Percentiles rank a stretch among this genome's conserved stretches.
These are phyloP conservation scores for Cercophora sp. DNA, from an alignment of 495 filamentous ascomycete species.

Conservation along the genomic window DNA sequence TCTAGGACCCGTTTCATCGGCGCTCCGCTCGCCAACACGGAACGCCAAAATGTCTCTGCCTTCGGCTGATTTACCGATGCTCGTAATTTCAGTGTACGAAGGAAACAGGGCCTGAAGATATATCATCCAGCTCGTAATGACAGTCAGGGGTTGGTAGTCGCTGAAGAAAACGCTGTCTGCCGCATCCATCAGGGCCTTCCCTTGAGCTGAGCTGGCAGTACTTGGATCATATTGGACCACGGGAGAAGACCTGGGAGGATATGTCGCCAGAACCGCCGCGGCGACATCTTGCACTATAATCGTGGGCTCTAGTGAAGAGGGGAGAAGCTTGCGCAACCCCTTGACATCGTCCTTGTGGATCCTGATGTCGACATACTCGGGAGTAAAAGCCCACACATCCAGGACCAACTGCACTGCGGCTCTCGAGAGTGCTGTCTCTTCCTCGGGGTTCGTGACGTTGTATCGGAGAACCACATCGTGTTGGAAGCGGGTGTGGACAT, in stretches of 20 bases:
- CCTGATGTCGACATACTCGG: constrained; percentile 83
- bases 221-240: constrained; percentile 18
- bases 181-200: constrained; percentile 29
- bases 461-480: constrained; percentile 86
- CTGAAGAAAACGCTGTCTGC: constrained; percentile 75
- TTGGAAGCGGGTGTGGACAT: constrained; percentile 63
- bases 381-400: constrained; percentile 85
- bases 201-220: constrained; percentile 25
- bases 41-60: constrained; percentile 80
- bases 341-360: constrained; percentile 73
- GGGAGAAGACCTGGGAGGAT: constrained; percentile 46
- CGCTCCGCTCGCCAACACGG: constrained; percentile 64
- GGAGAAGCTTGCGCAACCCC: constrained; percentile 78
- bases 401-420: constrained; percentile 73
- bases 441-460: constrained; percentile 64
- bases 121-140: constrained; percentile 74
- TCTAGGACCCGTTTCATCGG: constrained; percentile 34
- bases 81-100: constrained; percentile 66
- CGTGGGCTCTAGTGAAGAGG: constrained; percentile 65
- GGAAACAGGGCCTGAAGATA: constrained; percentile 86
- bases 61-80: constrained; percentile 76
- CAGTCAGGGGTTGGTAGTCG: constrained; percentile 75
- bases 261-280: constrained; percentile 71
- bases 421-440: constrained; percentile 68
- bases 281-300: constrained; percentile 84